Conservation (phyloP, 208 protist genomes). For the Leishmania major region DNA sequence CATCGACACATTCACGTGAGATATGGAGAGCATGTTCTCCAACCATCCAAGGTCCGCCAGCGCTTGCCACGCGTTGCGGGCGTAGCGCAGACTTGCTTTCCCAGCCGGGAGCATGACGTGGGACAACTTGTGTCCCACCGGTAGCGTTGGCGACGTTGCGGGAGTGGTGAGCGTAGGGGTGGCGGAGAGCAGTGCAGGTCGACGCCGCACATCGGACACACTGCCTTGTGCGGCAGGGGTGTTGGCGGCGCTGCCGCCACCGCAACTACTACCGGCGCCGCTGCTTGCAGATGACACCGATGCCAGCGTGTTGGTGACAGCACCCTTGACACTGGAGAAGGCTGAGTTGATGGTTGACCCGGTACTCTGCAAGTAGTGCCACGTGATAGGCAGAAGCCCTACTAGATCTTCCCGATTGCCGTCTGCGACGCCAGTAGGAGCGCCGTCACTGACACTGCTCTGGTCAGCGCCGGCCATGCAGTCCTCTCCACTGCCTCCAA, state of each 20-base stretch:
- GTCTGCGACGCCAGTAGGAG: background rate
- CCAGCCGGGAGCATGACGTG: conserved; percentile 6
- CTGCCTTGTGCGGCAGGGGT: background rate
- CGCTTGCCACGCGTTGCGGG: conserved; percentile 11
- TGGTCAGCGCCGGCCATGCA: background rate
- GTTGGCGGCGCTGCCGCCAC: background rate
- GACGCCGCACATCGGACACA: background rate
- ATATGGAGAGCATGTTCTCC: conserved; percentile 32
- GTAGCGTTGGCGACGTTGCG: conserved; percentile 7
- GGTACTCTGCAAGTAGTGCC: conserved; percentile 25
- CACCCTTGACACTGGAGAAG: conserved; percentile 10
- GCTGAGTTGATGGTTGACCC: conserved; percentile 24
- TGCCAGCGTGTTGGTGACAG: conserved; percentile 5
- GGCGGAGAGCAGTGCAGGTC: background rate
- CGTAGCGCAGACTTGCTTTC: conserved; percentile 16
- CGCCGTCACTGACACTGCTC: background rate
- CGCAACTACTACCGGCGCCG: background rate
- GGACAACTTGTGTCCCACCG: background rate
- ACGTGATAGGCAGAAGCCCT: conserved; percentile 28
- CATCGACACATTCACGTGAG: conserved; percentile 59
- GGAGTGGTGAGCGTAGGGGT: background rate
- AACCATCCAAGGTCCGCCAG: conserved; percentile 35
- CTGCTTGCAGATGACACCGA: background rate
- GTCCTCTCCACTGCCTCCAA: background rate
- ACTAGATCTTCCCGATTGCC: conserved; percentile 13